Conservation (phyloP, 2,329 filamentous ascomycete species). For the Fusarium bactridioides region DNA sequence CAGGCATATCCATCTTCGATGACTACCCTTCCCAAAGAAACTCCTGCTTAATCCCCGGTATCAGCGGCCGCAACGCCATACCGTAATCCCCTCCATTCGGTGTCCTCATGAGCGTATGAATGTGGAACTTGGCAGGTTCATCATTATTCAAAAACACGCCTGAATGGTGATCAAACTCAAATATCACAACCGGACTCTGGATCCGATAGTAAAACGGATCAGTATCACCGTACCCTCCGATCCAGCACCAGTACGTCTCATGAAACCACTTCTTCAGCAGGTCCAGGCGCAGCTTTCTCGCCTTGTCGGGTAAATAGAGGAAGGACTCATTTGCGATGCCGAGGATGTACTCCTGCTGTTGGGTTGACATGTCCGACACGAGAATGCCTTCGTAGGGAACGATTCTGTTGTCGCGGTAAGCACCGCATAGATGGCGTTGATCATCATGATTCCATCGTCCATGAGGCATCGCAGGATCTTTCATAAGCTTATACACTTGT, state of each 20-base stretch:
- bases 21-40: conserved; percentile 33
- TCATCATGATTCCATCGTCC: conserved; percentile 84
- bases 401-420: conserved; percentile 79
- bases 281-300: conserved; percentile 62
- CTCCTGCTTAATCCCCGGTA: conserved; percentile 43
- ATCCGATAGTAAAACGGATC: conserved; percentile 82
- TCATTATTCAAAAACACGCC: conserved; percentile 79
- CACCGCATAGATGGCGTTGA: conserved; percentile 79
- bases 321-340: conserved; percentile 65
- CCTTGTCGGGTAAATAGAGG: conserved; percentile 68
- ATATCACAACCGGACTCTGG: conserved; percentile 76
- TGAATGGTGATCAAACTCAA: conserved; percentile 83
- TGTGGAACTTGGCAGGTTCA: conserved; percentile 79
- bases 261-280: conserved; percentile 63
- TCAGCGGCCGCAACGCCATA: conserved; percentile 54
- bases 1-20: accelerated
- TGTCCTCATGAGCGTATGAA: conserved; percentile 75
- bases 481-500: conserved; percentile 66
- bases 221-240: conserved; percentile 70
- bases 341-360: conserved; percentile 47
- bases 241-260: conserved; percentile 86
- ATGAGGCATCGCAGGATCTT: conserved; percentile 70
- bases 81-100: conserved; percentile 84
- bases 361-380: conserved; percentile 56
- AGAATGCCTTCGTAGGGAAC: conserved; percentile 77